Evolutionary conservation across 139 green algal species (phyloP).

Genomic region (Ettlia oleoabundans): DNA sequence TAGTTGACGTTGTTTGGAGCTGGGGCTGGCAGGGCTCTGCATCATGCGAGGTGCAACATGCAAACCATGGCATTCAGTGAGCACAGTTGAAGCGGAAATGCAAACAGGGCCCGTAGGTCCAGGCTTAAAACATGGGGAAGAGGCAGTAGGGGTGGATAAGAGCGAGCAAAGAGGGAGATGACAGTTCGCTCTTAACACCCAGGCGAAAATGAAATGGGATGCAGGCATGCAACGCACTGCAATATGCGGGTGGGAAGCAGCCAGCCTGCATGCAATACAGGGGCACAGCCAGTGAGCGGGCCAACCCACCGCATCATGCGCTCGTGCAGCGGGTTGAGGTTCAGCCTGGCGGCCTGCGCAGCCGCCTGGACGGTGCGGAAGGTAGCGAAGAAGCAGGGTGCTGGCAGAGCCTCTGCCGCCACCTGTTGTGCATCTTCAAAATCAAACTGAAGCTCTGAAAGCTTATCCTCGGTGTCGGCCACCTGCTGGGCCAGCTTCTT

Average conservation of each 20-base stretch:
- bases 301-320: slow-evolving; percentile 35
- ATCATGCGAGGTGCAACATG: background rate
- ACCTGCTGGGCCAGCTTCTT: background rate
- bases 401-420: slow-evolving; percentile 6
- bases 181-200: too few relatives aligned
- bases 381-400: slow-evolving; percentile 39
- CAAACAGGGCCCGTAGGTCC: too few relatives aligned
- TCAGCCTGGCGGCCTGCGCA: slow-evolving; percentile 19
- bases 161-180: too few relatives aligned
- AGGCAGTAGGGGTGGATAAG: too few relatives aligned
- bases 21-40: slow-evolving; percentile 33
- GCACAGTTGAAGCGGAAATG: too few relatives aligned
- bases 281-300: background rate
- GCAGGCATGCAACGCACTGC: too few relatives aligned
- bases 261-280: background rate
- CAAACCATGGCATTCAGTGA: too few relatives aligned
- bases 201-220: too few relatives aligned
- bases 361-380: slow-evolving; percentile 39
- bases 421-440: background rate
- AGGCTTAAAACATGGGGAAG: too few relatives aligned
- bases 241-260: too few relatives aligned
- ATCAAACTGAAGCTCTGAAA: slow-evolving; percentile 1
- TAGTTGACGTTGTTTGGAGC: slow-evolving; percentile 54
- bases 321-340: slow-evolving; percentile 44
- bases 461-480: background rate